phyloP scores from a whole-genome alignment of 106 monocot species.

The Allium fistulosum region DNA sequence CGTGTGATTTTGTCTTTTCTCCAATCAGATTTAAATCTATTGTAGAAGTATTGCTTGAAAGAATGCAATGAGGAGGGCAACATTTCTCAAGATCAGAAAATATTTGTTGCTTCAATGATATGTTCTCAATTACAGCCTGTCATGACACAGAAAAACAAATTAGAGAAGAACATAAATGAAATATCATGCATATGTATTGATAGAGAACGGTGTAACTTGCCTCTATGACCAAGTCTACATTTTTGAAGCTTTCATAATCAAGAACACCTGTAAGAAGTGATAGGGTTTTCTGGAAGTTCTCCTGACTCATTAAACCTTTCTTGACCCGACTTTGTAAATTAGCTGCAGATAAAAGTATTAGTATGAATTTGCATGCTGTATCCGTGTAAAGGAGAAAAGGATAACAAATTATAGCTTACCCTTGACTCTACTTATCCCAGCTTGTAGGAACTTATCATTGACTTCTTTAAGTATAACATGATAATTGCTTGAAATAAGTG shows the following conservation, averaged over 20 bases:
- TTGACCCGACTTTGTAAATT: slow-evolving; percentile 84
- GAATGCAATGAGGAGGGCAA: slow-evolving; percentile 77
- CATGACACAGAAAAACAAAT: slow-evolving; percentile 6
- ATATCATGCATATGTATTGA: not conserved
- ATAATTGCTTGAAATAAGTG: slow-evolving; percentile 64
- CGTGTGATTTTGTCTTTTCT: slow-evolving; percentile 59
- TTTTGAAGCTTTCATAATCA: slow-evolving; percentile 68
- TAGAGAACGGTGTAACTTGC: slow-evolving; percentile 19
- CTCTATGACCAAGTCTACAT: slow-evolving; percentile 93
- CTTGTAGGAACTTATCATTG: slow-evolving; percentile 75
- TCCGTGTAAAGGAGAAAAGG: not conserved
- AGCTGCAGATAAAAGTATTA: slow-evolving; percentile 29
- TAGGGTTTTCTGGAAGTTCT: slow-evolving; percentile 60
- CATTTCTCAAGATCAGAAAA: slow-evolving; percentile 86
- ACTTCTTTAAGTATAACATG: slow-evolving; percentile 92
- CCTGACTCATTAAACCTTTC: slow-evolving; percentile 85
- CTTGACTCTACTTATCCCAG: slow-evolving; percentile 71
- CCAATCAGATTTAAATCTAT: slow-evolving; percentile 93
- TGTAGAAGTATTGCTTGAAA: slow-evolving; percentile 90
- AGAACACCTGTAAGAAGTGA: slow-evolving; percentile 75
- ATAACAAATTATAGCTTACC: slow-evolving; percentile 26
- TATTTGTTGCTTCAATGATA: slow-evolving; percentile 90
- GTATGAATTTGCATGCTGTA: too few relatives aligned
- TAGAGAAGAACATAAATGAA: not conserved
- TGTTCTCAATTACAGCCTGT: slow-evolving; percentile 92